A percentile compares a stretch with the other conserved stretches of the same genome.
These are phyloP conservation scores for Gentiana straminea DNA, from an alignment of 257 asterid genomes.

Conservation along the genomic window DNA sequence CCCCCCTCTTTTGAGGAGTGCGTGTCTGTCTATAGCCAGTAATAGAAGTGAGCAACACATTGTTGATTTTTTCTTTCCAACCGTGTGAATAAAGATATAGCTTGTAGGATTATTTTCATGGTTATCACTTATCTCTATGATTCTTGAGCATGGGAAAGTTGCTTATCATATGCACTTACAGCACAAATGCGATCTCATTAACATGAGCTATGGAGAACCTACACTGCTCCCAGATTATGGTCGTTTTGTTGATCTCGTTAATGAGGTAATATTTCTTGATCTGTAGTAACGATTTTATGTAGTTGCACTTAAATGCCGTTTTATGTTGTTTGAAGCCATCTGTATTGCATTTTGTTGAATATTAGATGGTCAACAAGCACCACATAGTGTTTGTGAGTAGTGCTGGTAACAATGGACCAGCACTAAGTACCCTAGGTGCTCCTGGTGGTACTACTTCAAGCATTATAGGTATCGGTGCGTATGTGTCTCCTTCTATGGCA, in stretches of 20 bases:
- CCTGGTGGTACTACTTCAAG: slow-evolving; percentile 99
- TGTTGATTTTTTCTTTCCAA: too few relatives aligned
- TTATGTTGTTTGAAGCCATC: not conserved
- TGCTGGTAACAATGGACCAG: slow-evolving; percentile 96
- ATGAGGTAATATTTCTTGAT: slow-evolving; percentile 50
- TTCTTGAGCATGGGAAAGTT: slow-evolving; percentile 5
- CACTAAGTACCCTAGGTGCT: slow-evolving; percentile 93
- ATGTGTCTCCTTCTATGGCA: slow-evolving; percentile 98
- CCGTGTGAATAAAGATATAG: too few relatives aligned
- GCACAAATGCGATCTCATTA: slow-evolving; percentile 96
- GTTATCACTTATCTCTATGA: not conserved
- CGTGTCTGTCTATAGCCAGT: too few relatives aligned
- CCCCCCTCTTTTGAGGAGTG: too few relatives aligned
- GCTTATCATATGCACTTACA: slow-evolving; percentile 24
- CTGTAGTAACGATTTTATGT: slow-evolving; percentile 1
- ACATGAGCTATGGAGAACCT: slow-evolving; percentile 97
- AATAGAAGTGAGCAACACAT: too few relatives aligned
- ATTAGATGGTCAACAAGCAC: slow-evolving; percentile 84
- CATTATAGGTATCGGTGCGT: slow-evolving; percentile 96
- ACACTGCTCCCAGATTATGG: slow-evolving; percentile 93
- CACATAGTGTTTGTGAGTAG: slow-evolving; percentile 80
- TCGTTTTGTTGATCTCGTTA: slow-evolving; percentile 89
- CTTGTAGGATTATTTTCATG: not conserved
- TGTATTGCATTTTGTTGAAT: not conserved
- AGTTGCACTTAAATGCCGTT: not conserved